A percentile compares a stretch with the other conserved stretches of the same genome.
phyloP scores from a whole-genome alignment of 1,284 basidiomycete genomes.

The Malassezia globosa region DNA sequence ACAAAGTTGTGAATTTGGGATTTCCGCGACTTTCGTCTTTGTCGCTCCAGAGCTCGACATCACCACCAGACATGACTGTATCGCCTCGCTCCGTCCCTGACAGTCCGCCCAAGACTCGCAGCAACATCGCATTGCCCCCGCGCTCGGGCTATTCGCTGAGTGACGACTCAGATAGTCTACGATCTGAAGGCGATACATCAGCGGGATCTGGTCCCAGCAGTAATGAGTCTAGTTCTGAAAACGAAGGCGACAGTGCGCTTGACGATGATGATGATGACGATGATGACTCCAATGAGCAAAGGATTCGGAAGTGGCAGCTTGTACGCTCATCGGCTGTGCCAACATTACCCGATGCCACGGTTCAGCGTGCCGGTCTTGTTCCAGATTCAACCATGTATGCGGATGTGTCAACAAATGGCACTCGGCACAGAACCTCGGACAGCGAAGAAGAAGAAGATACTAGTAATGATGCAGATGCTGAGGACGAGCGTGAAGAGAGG shows the following conservation, averaged over 20 bases:
- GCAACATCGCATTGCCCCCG: slow-evolving; percentile 46
- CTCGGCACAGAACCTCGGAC: too few species aligned
- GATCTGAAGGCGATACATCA: slow-evolving; percentile 42
- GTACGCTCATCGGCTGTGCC: background rate
- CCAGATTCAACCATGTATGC: too few species aligned
- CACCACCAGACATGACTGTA: background rate
- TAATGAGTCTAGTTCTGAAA: slow-evolving; percentile 25
- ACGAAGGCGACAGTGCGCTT: slow-evolving; percentile 27
- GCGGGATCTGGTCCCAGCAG: slow-evolving; percentile 31
- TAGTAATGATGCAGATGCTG: slow-evolving; percentile 17
- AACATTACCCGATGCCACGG: background rate
- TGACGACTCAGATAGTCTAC: slow-evolving; percentile 45
- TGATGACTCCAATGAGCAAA: slow-evolving; percentile 7
- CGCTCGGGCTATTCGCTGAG: slow-evolving; percentile 45
- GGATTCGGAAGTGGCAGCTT: slow-evolving; percentile 1
- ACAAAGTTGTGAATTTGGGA: slow-evolving; percentile 6
- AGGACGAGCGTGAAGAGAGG: slow-evolving; percentile 15
- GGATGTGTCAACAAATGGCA: too few species aligned
- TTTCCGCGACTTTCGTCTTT: slow-evolving; percentile 12
- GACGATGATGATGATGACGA: slow-evolving; percentile 25
- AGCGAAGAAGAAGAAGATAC: too few species aligned
- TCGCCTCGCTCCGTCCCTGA: slow-evolving; percentile 15
- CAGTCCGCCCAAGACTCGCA: slow-evolving; percentile 43
- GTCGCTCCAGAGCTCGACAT: background rate
- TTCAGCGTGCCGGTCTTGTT: too few species aligned